A percentile compares a stretch with the other conserved stretches of the same genome.
Evolutionary conservation across 441 rosid genomes (phyloP).

Genomic region (Eruca vesicaria): DNA sequence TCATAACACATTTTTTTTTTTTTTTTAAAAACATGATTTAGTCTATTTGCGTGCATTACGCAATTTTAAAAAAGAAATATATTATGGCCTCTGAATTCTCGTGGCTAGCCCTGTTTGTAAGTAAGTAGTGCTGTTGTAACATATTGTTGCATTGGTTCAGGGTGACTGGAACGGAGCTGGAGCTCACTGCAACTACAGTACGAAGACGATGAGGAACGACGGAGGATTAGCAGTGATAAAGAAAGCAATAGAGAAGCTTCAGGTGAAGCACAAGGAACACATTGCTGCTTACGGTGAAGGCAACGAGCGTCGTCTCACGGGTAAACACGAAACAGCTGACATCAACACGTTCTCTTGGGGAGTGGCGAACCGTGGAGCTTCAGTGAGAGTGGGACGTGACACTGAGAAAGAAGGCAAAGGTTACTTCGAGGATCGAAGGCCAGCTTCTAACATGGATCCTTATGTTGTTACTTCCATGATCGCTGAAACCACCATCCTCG

Average conservation of each 20-base stretch:
- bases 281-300: constrained; percentile 65
- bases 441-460: constrained; percentile 71
- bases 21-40: too few species aligned
- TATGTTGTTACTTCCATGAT: constrained; percentile 66
- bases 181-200: constrained; percentile 82
- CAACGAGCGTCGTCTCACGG: constrained; percentile 63
- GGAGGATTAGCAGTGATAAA: constrained; percentile 67
- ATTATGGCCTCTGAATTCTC: too few species aligned
- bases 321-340: constrained; percentile 57
- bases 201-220: constrained; percentile 67
- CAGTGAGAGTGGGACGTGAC: constrained; percentile 56
- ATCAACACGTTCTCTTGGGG: constrained; percentile 62
- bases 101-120: too few species aligned
- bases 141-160: constrained; percentile 20
- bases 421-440: constrained; percentile 65
- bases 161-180: constrained; percentile 92
- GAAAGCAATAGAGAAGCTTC: constrained; percentile 74
- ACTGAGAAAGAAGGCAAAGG: constrained; percentile 60
- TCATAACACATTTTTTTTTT: too few species aligned
- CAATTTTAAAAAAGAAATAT: too few species aligned
- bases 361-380: constrained; percentile 60
- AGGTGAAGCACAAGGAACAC: constrained; percentile 48
- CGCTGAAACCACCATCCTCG: constrained; percentile 56
- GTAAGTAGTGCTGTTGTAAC: too few species aligned
- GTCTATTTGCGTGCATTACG: background rate